Evolutionary conservation across 2,329 filamentous ascomycete genomes (phyloP), one percentile per base, ranked within the genome.

Genomic region (Bipolaris oryzae): DNA sequence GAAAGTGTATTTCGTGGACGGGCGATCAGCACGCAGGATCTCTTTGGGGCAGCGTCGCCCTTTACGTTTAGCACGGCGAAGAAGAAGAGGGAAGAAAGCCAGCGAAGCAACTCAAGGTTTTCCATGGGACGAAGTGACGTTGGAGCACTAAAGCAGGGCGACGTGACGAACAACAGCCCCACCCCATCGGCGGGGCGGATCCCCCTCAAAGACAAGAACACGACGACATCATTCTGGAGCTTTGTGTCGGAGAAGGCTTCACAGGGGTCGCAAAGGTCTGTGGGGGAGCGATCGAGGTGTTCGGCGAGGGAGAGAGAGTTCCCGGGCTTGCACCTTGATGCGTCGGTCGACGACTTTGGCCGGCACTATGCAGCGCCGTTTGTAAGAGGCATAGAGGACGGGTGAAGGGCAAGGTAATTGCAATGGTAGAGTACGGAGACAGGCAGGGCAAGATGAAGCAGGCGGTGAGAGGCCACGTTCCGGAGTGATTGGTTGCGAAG

Each of bases 21-120:
- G 11, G 60, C 63, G 9, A 63, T 78, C 31, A 79, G 76, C 54
- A 82, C 80, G 2, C 80, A 82, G 52, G 77, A 78, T 15, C 64
- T 82, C 7, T 74, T 81, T 44, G 71, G 74, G 23, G 76, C 72
- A 61, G 76, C 72, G 49, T 71, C 77, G 43, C 65, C 79, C 39
- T 78, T 79, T 67, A 57, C 68, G 13, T 74, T 75, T 61, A 77
- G 75, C 50, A 78, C 77, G 10, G 67, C 76, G 33, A 81, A 80
- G 66, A 80, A 79, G 38, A 67, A 62, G 38, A 20, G 61, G 15
- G 48, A 58, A 13, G 59, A 45, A 46, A 16, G 60, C 21, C 61
- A 61, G 44, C 57, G 58, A 31, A 70, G 66, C 49, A 64, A 61
- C 25, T 49, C 73, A 50, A 67, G 61, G 38, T 67, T 70, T 43